phyloP scores from a whole-genome alignment of 306 rosid species.

The Vachellia pachyceras region DNA sequence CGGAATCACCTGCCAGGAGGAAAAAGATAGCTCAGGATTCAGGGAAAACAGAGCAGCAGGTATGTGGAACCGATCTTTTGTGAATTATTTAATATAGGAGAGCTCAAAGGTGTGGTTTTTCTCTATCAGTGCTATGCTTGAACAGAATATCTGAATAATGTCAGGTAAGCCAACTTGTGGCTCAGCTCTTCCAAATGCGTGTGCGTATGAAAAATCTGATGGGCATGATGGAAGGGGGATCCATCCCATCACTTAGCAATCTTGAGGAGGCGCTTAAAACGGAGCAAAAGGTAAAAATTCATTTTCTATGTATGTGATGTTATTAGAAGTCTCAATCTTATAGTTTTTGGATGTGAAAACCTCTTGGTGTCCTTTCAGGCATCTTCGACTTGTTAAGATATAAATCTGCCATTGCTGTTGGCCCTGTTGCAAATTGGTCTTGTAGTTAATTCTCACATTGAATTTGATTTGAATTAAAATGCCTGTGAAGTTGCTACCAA shows the following conservation, averaged over 20 bases:
- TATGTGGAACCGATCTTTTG: slow-evolving; percentile 5
- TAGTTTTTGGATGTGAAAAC: not conserved
- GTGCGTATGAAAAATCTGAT: slow-evolving; percentile 91
- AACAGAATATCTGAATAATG: slow-evolving; percentile 36
- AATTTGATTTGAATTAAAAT: slow-evolving; percentile 5
- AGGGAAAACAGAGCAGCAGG: slow-evolving; percentile 99
- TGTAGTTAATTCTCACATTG: not conserved
- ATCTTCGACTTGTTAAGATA: not conserved
- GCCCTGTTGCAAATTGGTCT: slow-evolving; percentile 21
- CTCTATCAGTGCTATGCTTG: slow-evolving; percentile 17
- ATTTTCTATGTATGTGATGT: slow-evolving; percentile 22
- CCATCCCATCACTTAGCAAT: slow-evolving; percentile 80
- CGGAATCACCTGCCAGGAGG: slow-evolving; percentile 87
- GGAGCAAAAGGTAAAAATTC: slow-evolving; percentile 74
- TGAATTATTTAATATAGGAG: slow-evolving; percentile 1
- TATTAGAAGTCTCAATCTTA: slow-evolving; percentile 1
- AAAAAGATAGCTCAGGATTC: slow-evolving; percentile 89
- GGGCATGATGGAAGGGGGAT: slow-evolving; percentile 94
- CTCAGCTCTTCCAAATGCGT: slow-evolving; percentile 96
- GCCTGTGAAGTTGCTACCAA: not conserved
- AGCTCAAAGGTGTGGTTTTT: slow-evolving; percentile 20
- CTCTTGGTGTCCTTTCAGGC: slow-evolving; percentile 21
- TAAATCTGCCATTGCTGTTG: not conserved
- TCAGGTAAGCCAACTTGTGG: slow-evolving; percentile 90
- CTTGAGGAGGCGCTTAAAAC: slow-evolving; percentile 89